These are phyloP conservation scores for Spathaspora hagerdaliae DNA, from an alignment of 805 yeast genomes.

Conservation along the genomic window DNA sequence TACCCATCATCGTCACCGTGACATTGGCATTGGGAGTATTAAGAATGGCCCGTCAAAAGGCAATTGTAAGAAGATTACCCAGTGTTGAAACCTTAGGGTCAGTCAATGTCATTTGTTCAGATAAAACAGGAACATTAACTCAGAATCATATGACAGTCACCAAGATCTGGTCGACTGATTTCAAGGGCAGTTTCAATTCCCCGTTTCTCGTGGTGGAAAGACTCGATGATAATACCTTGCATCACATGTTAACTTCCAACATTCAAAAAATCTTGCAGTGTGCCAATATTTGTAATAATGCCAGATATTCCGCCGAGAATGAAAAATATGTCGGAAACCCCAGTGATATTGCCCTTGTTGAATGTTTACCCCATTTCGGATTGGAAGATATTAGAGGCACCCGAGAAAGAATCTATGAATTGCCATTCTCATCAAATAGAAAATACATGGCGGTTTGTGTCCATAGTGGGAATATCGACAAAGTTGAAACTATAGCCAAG, in stretches of 20 bases:
- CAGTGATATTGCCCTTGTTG: constrained; percentile 88
- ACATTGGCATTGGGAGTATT: constrained; percentile 94
- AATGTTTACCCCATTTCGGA: constrained; percentile 65
- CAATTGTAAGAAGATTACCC: constrained; percentile 91
- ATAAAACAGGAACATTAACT: constrained; percentile 81
- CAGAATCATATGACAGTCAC: constrained; percentile 89
- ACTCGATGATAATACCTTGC: constrained; percentile 35
- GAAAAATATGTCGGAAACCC: constrained; percentile 85
- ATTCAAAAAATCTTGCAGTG: constrained; percentile 53
- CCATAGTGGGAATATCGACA: constrained; percentile 55
- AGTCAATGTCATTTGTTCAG: constrained; percentile 89
- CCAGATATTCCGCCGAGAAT: constrained; percentile 63
- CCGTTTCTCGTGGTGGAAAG: constrained; percentile 48
- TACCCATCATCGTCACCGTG: constrained; percentile 96
- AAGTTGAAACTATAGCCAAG: constrained; percentile 65
- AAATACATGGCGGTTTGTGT: constrained; percentile 84
- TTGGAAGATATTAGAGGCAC: constrained; percentile 66
- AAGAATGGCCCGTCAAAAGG: constrained; percentile 92
- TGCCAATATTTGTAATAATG: constrained; percentile 74
- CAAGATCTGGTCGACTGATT: constrained; percentile 72
- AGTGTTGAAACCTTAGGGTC: constrained; percentile 94
- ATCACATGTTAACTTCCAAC: constrained; percentile 50
- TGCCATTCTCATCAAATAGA: constrained; percentile 79
- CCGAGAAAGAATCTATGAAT: constrained; percentile 59
- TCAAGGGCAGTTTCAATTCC: constrained; percentile 37